Percentiles rank a stretch among this genome's conserved stretches.
Conservation (phyloP, 257 asterid species). For the Solanum corneliomulleri region DNA sequence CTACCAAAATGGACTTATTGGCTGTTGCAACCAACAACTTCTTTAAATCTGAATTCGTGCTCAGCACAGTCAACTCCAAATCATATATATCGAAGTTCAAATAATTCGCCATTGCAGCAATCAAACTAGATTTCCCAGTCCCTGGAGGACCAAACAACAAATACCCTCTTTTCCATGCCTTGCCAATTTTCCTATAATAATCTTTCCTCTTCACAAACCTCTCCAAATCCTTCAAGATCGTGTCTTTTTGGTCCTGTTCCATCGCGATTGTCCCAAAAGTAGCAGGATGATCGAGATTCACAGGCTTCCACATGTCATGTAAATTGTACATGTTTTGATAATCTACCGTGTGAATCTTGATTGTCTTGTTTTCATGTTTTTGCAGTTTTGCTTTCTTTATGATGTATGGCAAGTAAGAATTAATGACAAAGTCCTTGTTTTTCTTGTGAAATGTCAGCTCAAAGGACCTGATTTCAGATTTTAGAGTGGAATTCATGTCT, state of each 20-base stretch:
- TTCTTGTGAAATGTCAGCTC: constrained; percentile 8
- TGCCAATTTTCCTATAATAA: constrained; percentile 14
- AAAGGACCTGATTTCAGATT: constrained; percentile 3
- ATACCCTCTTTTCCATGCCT: constrained; percentile 26
- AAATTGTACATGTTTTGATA: not conserved
- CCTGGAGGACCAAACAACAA: constrained; percentile 13
- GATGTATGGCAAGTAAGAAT: constrained; percentile 5
- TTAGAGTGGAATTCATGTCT: not conserved
- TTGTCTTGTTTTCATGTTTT: not conserved
- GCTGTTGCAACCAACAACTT: not conserved
- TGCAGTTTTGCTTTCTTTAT: constrained; percentile 2
- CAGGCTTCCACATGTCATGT: not conserved
- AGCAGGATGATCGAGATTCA: constrained; percentile 20
- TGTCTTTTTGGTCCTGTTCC: constrained; percentile 8
- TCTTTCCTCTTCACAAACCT: constrained; percentile 8
- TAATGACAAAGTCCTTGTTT: not conserved
- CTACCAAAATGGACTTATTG: constrained; percentile 8
- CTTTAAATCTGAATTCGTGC: not conserved
- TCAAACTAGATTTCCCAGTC: not conserved
- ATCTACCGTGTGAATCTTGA: constrained; percentile 6
- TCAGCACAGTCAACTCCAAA: constrained; percentile 7
- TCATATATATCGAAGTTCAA: not conserved
- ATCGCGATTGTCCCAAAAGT: constrained; percentile 21
- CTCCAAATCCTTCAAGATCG: constrained; percentile 7
- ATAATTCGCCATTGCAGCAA: not conserved